These are phyloP conservation scores for Coprinopsis marcescibilis DNA, from an alignment of 768 basidiomycete genomes.

Conservation along the genomic window DNA sequence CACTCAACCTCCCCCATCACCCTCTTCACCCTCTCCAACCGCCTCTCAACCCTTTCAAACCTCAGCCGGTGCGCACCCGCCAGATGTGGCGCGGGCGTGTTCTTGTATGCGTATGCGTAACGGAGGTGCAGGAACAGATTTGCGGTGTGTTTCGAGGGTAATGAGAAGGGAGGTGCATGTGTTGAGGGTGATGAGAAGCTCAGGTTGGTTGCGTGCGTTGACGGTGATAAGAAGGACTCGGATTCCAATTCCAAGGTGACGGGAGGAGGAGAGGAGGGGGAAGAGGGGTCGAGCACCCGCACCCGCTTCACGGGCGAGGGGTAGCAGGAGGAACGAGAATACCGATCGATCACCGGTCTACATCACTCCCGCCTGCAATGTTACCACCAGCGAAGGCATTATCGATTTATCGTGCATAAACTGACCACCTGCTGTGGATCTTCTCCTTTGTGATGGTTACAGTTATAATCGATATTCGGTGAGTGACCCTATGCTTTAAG, in stretches of 20 bases:
- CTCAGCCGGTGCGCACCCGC: constrained; percentile 32
- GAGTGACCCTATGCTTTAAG: too few species aligned
- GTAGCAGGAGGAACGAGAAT: constrained; percentile 10
- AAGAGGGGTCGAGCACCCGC: constrained; percentile 1
- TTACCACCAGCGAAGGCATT: too few species aligned
- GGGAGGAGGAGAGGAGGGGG: constrained; percentile 10
- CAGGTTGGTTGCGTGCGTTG: too few species aligned
- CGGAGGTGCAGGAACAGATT: constrained; percentile 9
- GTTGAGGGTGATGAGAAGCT: too few species aligned
- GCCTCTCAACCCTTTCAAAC: constrained; percentile 23
- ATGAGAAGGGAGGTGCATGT: too few species aligned
- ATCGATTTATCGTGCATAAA: too few species aligned
- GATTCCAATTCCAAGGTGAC: too few species aligned
- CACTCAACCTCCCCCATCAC: constrained; percentile 25
- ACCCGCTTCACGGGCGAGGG: constrained; percentile 2
- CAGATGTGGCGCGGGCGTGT: constrained; percentile 36
- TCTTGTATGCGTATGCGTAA: constrained; percentile 20
- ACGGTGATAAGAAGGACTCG: neutral
- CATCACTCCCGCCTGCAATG: too few species aligned
- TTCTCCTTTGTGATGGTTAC: too few species aligned
- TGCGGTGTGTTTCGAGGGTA: constrained; percentile 8
- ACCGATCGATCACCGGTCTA: too few species aligned
- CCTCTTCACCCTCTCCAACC: constrained; percentile 23
- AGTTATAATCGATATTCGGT: too few species aligned
- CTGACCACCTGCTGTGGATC: too few species aligned